Conservation (phyloP, 2,329 filamentous ascomycete species). For the Diplodia mutila region DNA sequence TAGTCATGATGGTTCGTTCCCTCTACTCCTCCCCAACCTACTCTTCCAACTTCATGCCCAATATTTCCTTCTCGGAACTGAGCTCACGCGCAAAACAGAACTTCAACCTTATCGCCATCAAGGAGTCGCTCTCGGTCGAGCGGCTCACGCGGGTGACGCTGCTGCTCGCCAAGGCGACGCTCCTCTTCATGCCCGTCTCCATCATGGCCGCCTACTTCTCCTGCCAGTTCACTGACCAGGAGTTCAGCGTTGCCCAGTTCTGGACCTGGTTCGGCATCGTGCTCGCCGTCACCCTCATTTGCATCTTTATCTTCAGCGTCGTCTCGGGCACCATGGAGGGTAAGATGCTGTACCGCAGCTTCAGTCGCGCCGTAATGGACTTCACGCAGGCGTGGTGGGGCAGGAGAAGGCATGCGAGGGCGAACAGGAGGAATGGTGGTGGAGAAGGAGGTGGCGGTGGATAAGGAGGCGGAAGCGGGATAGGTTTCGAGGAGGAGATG, state of each 20-base stretch:
- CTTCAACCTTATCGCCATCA: slow-evolving; percentile 77
- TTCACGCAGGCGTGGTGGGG: slow-evolving; percentile 15
- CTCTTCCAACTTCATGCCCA: too few species aligned
- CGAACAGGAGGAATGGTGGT: neutral
- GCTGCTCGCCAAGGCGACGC: slow-evolving; percentile 73
- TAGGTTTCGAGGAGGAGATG: neutral
- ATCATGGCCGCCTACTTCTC: slow-evolving; percentile 77
- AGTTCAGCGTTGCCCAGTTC: slow-evolving; percentile 66
- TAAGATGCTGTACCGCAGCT: slow-evolving; percentile 54
- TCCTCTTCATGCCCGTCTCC: slow-evolving; percentile 74
- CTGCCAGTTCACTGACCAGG: slow-evolving; percentile 63
- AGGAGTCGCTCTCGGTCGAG: slow-evolving; percentile 73
- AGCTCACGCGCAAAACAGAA: slow-evolving; percentile 55
- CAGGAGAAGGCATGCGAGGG: neutral
- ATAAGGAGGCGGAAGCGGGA: neutral
- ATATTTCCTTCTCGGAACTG: too few species aligned
- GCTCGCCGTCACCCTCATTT: slow-evolving; percentile 61
- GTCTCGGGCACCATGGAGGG: slow-evolving; percentile 63
- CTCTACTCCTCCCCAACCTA: neutral
- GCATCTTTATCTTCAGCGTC: slow-evolving; percentile 61
- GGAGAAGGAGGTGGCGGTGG: neutral
- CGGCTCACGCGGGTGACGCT: slow-evolving; percentile 72
- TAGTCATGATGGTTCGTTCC: slow-evolving; percentile 65
- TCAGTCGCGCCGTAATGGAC: slow-evolving; percentile 37
- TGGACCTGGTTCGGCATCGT: slow-evolving; percentile 71